A percentile compares a stretch with the other conserved stretches of the same genome.
Evolutionary conservation across 2,329 filamentous ascomycete genomes (phyloP).

Genomic region (Didymella arachidicola): DNA sequence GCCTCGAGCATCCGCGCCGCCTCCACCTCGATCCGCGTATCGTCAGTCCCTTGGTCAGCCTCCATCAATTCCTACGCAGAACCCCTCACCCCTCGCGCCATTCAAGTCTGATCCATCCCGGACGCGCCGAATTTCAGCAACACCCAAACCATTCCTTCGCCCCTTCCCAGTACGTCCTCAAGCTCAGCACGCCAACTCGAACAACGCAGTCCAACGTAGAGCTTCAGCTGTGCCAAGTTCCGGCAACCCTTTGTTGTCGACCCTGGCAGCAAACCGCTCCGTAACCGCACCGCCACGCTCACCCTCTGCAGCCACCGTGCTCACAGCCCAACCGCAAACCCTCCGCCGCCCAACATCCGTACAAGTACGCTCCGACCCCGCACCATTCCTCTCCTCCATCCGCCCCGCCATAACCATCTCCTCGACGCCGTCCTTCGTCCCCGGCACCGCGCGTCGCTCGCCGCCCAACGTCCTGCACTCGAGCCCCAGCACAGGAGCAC

Average conservation of each 20-base stretch:
- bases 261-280: conserved; percentile 37
- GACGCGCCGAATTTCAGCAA: conserved; percentile 41
- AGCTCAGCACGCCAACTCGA: conserved; percentile 38
- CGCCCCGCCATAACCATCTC: conserved; percentile 43
- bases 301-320: conserved; percentile 25
- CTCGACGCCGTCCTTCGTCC: conserved; percentile 44
- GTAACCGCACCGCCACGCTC: conserved; percentile 41
- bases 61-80: conserved; percentile 12
- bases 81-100: conserved; percentile 16
- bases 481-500: conserved; percentile 32
- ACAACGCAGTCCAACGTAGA: conserved; percentile 40
- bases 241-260: conserved; percentile 35
- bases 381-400: conserved; percentile 53
- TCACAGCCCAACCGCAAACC: conserved; percentile 25
- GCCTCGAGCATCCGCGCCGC: conserved; percentile 36
- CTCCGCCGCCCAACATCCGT: conserved; percentile 55
- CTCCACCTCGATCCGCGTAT: conserved; percentile 33
- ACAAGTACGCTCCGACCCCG: conserved; percentile 53
- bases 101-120: conserved; percentile 21
- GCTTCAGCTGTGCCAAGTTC: conserved; percentile 36
- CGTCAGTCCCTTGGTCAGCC: conserved; percentile 38
- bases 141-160: conserved; percentile 48
- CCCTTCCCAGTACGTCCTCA: conserved; percentile 48
- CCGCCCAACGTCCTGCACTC: conserved; percentile 26
- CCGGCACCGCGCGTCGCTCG: conserved; percentile 32